Percentiles rank a stretch among this genome's conserved stretches.
Evolutionary conservation across 805 yeast species (phyloP).

Genomic region (Candida rishiriensis): DNA sequence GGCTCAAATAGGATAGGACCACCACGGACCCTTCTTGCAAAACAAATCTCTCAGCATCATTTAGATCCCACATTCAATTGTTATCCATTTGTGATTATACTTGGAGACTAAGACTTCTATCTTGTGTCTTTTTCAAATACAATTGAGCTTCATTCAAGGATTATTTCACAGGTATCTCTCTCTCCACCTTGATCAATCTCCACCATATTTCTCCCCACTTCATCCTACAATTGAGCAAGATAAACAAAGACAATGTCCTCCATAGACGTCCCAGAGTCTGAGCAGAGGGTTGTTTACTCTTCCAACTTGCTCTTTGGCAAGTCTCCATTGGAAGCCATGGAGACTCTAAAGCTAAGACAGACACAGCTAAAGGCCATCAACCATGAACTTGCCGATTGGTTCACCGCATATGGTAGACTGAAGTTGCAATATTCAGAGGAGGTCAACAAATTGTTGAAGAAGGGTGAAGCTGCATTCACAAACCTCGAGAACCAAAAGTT

Average conservation of each 20-base stretch:
- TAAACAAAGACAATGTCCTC: background rate
- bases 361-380: slow-evolving; percentile 52
- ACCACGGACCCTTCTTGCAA: too few species aligned
- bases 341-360: slow-evolving; percentile 52
- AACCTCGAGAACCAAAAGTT: slow-evolving; percentile 35
- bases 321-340: slow-evolving; percentile 56
- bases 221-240: too few species aligned
- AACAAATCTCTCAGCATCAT: too few species aligned
- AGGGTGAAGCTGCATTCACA: slow-evolving; percentile 32
- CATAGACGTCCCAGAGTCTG: slow-evolving; percentile 13
- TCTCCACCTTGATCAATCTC: too few species aligned
- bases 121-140: too few species aligned
- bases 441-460: slow-evolving; percentile 35
- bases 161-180: too few species aligned
- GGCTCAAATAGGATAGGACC: too few species aligned
- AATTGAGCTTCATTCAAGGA: too few species aligned
- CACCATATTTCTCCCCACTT: too few species aligned
- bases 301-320: slow-evolving; percentile 33
- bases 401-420: slow-evolving; percentile 48
- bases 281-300: slow-evolving; percentile 29
- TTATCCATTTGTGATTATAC: too few species aligned
- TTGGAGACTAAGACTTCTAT: too few species aligned
- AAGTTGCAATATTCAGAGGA: slow-evolving; percentile 45
- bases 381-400: slow-evolving; percentile 57
- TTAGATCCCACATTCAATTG: too few species aligned